Base-by-base conservation (phyloP, 768 basidiomycete genomes). In the Rickenella mellea region DNA sequence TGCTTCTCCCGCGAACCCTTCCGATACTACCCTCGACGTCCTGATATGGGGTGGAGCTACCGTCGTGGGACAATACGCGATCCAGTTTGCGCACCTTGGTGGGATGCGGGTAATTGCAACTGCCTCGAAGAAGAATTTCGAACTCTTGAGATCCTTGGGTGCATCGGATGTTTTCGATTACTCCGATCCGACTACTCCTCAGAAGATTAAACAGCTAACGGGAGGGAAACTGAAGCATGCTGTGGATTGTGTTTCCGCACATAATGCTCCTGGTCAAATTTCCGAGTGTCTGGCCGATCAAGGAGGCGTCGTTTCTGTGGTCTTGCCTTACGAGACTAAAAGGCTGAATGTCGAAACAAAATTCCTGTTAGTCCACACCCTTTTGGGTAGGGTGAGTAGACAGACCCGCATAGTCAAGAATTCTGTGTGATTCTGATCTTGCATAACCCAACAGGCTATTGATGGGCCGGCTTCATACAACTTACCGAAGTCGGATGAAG, bases 81-180 rank as follows among this genome's bases (percentile, higher is more conserved):
- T 60, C 37, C 55, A 63, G 44, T 50, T 65, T 20, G 60, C 59
- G n/a, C 51, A 52, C 27, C 43, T 57, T 6, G 44, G 56, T 0
- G 62, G 60, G 3, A 53, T 53, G 46, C 56, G 58, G 35, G 61
- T 66, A 43, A 50, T 63, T 37, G 53, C 64, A 5, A 57, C 58
- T 21, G 54, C 59, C 25, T 67, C 66, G 1, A 57, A 58, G 6
- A 52, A 54, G 29, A 63, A 65, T 41, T 58, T 55, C 45, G 62
- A 58, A 15, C 55, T 67, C 19, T 51, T 64, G 43, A 62, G 60
- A 48, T 49, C 57, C 0, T 55, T 62, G 37, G 58, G 67, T 9
- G 67, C 68, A 9, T 55, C 61, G 36, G 55, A 52, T 7, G 63
- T 64, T 14, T 44, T 57, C 36, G 53, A 61, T 47, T 53, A 56